A percentile compares a stretch with the other conserved stretches of the same genome.
phyloP scores from a whole-genome alignment of 495 filamentous ascomycete genomes.

The Tuber microsphaerosporum region DNA sequence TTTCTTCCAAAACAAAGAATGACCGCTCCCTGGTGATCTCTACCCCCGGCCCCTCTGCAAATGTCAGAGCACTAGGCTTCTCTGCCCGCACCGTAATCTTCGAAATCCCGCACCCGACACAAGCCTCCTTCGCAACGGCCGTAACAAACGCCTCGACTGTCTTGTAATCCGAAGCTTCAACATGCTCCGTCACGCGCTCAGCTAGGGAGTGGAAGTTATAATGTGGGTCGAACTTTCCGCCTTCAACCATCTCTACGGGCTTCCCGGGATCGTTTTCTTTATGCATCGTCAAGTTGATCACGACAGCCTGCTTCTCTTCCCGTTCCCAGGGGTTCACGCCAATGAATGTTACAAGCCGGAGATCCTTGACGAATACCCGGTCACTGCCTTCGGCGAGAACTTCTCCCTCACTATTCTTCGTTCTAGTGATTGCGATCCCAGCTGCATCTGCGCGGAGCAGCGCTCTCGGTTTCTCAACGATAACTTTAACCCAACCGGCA shows the following conservation, averaged over 20 bases:
- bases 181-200: constrained; percentile 43
- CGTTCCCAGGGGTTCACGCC: constrained; percentile 56
- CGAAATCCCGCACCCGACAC: constrained; percentile 50
- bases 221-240: constrained; percentile 12
- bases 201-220: constrained; percentile 37
- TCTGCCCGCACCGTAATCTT: constrained; percentile 52
- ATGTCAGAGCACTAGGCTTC: constrained; percentile 54
- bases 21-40: constrained; percentile 51
- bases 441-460: constrained; percentile 40
- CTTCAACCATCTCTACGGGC: constrained; percentile 10
- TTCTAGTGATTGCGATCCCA: constrained; percentile 33
- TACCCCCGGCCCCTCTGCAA: constrained; percentile 52
- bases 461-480: constrained; percentile 38
- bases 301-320: constrained; percentile 53
- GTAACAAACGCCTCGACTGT: constrained; percentile 55
- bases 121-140: constrained; percentile 50
- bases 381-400: constrained; percentile 33
- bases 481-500: constrained; percentile 38
- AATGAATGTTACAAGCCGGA: constrained; percentile 45
- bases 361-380: constrained; percentile 36
- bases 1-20: constrained; percentile 45
- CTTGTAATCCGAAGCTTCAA: constrained; percentile 52
- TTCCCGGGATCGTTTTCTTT: constrained; percentile 36
- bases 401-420: constrained; percentile 15
- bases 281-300: constrained; percentile 48